Conservation (phyloP, 352 stramenopile genomes). For the Globisporangium viniferum region DNA sequence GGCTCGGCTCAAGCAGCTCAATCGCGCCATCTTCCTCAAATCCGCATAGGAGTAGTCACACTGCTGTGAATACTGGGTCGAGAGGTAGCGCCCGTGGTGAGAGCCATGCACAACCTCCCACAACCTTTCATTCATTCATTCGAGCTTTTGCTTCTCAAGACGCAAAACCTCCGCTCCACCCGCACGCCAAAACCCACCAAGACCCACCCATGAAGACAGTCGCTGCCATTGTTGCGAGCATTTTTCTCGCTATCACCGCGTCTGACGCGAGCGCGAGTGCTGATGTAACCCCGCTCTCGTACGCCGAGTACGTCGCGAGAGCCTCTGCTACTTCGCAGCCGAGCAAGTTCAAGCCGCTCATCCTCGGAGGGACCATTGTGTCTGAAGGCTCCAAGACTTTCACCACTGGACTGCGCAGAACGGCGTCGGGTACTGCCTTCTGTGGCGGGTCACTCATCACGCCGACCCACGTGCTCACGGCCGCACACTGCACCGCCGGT, state of each 20-base stretch:
- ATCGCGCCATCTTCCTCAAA: neutral
- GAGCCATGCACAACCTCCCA: neutral
- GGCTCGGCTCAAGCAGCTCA: neutral
- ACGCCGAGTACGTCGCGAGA: slow-evolving; percentile 6
- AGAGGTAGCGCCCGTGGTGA: neutral
- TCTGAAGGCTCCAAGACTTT: slow-evolving; percentile 48
- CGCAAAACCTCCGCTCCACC: neutral
- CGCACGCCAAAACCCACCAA: neutral
- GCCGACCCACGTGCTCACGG: slow-evolving; percentile 56
- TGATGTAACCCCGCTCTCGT: slow-evolving; percentile 1
- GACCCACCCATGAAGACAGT: neutral
- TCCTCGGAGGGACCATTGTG: slow-evolving; percentile 38
- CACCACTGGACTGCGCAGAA: slow-evolving; percentile 36
- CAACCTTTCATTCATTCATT: neutral
- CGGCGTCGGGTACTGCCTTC: slow-evolving; percentile 31
- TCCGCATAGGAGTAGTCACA: no score
- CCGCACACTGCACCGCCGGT: slow-evolving; percentile 46
- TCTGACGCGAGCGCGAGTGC: neutral
- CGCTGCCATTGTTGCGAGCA: neutral
- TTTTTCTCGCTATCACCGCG: neutral
- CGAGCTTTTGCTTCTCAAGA: neutral
- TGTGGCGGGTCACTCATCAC: slow-evolving; percentile 69
- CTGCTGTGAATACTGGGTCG: no score
- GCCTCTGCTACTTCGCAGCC: neutral
- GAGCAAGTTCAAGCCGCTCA: slow-evolving; percentile 31